These are phyloP conservation scores for Scenedesmus sp. DNA, from an alignment of 163 green algal genomes.

Conservation along the genomic window DNA sequence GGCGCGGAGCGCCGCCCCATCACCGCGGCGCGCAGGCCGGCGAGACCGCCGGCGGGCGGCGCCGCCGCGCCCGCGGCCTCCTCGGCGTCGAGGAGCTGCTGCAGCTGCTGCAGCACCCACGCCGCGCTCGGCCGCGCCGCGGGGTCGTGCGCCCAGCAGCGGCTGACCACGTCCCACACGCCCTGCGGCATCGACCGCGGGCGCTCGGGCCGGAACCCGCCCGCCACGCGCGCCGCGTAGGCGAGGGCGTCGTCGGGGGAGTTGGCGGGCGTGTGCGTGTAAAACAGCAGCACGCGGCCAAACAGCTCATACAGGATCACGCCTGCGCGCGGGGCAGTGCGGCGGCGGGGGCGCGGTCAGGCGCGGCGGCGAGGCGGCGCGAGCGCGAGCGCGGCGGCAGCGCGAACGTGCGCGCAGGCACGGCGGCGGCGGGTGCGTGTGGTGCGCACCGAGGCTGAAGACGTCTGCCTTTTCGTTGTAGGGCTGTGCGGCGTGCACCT, in stretches of 20 bases:
- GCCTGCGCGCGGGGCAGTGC: too few relatives aligned
- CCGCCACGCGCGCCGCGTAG: slow-evolving; percentile 37
- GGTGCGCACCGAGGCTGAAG: slow-evolving; percentile 20
- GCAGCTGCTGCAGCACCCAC: slow-evolving; percentile 23
- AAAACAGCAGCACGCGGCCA: slow-evolving; percentile 41
- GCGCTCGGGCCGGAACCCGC: slow-evolving; percentile 44
- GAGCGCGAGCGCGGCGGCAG: too few relatives aligned
- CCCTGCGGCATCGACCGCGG: neutral
- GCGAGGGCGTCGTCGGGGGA: neutral
- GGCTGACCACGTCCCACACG: slow-evolving; percentile 7
- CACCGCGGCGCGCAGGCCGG: too few relatives aligned
- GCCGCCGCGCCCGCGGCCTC: slow-evolving; percentile 2
- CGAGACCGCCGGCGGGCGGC: neutral
- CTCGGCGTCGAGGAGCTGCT: neutral
- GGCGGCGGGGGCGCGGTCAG: too few relatives aligned
- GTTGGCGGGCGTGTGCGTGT: slow-evolving; percentile 39
- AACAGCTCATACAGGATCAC: slow-evolving; percentile 57
- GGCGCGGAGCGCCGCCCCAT: too few relatives aligned
- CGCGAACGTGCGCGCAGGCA: too few relatives aligned
- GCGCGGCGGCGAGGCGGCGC: too few relatives aligned
- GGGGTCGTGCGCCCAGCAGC: slow-evolving; percentile 23
- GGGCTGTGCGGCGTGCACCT: slow-evolving; percentile 53
- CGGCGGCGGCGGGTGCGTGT: neutral
- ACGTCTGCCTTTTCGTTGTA: slow-evolving; percentile 69
- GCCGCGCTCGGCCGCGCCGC: neutral